Base-by-base conservation (phyloP, 495 filamentous ascomycete genomes). In the Mytilinidion resinicola region DNA sequence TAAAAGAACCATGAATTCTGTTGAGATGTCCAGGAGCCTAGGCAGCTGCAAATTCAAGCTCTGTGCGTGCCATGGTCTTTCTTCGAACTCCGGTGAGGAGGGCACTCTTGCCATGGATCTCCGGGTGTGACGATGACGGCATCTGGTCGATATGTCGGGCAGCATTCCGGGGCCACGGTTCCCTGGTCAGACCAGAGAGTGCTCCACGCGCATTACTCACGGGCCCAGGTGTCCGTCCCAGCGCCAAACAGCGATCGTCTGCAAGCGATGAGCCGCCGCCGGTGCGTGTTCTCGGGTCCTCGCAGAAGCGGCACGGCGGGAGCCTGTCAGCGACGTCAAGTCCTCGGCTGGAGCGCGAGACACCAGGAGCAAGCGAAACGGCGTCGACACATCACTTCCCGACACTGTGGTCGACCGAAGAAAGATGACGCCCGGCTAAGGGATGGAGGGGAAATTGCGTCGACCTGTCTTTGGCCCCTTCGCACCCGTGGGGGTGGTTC, bases 401-500 rank as follows among this genome's bases (percentile, higher is more conserved):
- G 25, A 30, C 25, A 30, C 25, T 30, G 6, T 30, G 25, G 25
- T 30, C 25, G 25, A 6, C 25, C 25, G 25, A 30, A 6, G 25
- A 30, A 30, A 30, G 3, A 30, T 30, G 25, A 30, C 25, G 25
- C 25, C 25, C 25, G 6, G 25, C 25, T 30, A 6, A 30, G 25
- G 25, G 25, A 30, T 2, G 25, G 25, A 30, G 25, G 25, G 48
- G 21, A 35, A 38, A 52, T 38, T 48, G 44, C 44, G 19, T 19
- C 44, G n/a, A 48, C 49, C 49, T 15, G n/a, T n/a, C n/a, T n/a
- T n/a, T n/a, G n/a, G n/a, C n/a, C 25, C 19, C 39, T 7, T 17
- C 38, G 21, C 17, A 14, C n/a, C 57, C 59, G 59, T 61, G 59
- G 59, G 59, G 59, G 59, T 61, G 42, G 51, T 56, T 43, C 21